Conservation (phyloP, 2,329 filamentous ascomycete species). For the Thyridium curvatum region DNA sequence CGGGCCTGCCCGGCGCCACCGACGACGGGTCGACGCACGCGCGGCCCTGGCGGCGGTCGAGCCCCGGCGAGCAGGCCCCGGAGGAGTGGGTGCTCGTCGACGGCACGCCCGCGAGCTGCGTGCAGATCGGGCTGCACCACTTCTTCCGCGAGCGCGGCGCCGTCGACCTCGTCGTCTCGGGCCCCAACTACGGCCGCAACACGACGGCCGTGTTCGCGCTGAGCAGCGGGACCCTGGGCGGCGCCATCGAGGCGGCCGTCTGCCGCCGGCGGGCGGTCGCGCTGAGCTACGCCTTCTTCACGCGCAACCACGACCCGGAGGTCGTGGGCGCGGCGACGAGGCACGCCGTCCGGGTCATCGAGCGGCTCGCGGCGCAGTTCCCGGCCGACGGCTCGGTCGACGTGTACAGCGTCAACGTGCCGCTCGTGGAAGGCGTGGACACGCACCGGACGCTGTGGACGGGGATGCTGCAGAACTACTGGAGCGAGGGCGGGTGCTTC, state of each 20-base stretch:
- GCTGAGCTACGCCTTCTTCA: conserved; percentile 85
- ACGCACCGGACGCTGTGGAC: conserved; percentile 73
- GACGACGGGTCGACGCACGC: conserved; percentile 61
- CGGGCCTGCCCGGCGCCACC: conserved; percentile 28
- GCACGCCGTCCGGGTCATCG: conserved; percentile 70
- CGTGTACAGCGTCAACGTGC: conserved; percentile 89
- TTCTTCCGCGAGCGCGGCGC: conserved; percentile 67
- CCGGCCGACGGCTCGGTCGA: conserved; percentile 59
- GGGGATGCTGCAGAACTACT: conserved; percentile 83
- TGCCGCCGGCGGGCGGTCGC: conserved; percentile 70
- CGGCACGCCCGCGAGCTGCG: conserved; percentile 74
- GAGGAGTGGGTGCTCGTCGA: conserved; percentile 81
- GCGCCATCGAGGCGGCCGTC: conserved; percentile 69
- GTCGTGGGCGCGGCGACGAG: conserved; percentile 73
- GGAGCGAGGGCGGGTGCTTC: conserved; percentile 81
- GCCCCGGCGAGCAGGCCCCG: conserved; percentile 18
- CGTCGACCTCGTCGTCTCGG: conserved; percentile 70
- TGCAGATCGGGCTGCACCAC: conserved; percentile 77
- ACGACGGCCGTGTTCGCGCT: conserved; percentile 74
- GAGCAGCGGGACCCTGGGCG: conserved; percentile 71
- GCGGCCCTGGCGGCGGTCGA: conserved; percentile 31
- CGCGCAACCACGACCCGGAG: conserved; percentile 71
- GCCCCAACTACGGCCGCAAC: conserved; percentile 80
- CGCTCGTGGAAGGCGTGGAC: conserved; percentile 71
- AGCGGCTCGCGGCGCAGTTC: conserved; percentile 74